Percentiles rank a stretch among this genome's conserved stretches.
These are phyloP conservation scores for Ceratobasidium sp. DNA, from an alignment of 1,284 basidiomycete genomes.

Conservation along the genomic window DNA sequence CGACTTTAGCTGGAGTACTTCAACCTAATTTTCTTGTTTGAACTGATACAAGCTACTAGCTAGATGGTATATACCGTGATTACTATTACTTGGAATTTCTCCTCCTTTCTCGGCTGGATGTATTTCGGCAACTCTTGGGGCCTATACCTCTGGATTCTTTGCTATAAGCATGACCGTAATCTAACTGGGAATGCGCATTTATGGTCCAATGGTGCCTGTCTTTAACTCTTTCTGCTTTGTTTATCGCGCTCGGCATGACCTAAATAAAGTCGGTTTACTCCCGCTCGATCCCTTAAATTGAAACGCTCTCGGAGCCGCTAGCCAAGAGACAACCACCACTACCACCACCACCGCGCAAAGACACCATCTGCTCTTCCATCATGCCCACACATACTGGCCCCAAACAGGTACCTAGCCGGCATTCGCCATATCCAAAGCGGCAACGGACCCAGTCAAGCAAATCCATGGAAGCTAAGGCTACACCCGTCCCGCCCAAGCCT, in stretches of 20 bases:
- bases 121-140: neutral
- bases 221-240: neutral
- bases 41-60: neutral
- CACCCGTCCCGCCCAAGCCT: conserved; percentile 1
- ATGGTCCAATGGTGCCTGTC: too few species aligned
- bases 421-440: conserved; percentile 29
- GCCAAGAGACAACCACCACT: too few species aligned
- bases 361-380: neutral
- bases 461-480: neutral
- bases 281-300: neutral
- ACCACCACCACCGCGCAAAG: conserved; percentile 19
- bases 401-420: neutral
- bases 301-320: neutral
- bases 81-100: neutral
- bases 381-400: neutral
- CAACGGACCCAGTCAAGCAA: conserved; percentile 32
- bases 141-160: neutral
- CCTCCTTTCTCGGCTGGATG: neutral
- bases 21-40: neutral
- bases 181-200: neutral
- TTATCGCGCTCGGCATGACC: neutral
- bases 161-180: neutral
- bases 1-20: neutral
- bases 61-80: neutral
- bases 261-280: conserved; percentile 8